Evolutionary conservation across 2,329 filamentous ascomycete species (phyloP).

Genomic region (Clarireedia homoeocarpa): DNA sequence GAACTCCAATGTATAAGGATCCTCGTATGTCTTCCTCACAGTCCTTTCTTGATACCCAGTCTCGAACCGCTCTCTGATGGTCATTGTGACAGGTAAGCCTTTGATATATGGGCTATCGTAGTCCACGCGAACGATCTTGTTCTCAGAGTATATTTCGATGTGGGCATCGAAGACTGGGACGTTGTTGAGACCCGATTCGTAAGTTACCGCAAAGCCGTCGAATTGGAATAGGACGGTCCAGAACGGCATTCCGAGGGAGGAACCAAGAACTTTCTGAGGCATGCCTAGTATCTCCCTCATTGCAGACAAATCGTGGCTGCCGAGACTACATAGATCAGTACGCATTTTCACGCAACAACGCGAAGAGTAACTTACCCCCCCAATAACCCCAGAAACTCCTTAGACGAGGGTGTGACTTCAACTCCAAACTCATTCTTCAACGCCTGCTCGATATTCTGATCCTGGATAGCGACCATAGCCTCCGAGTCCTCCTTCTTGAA

Average conservation of each 20-base stretch:
- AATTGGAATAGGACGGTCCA: conserved; percentile 40
- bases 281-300: conserved; percentile 44
- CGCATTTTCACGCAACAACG: not conserved
- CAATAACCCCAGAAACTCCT: conserved; percentile 5
- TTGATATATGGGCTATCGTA: conserved; percentile 54
- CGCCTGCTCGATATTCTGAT: conserved; percentile 85
- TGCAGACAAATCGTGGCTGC: conserved; percentile 45
- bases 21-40: conserved; percentile 35
- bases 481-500: conserved; percentile 24
- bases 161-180: conserved; percentile 47
- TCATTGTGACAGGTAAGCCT: conserved; percentile 37
- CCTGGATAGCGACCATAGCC: conserved; percentile 47
- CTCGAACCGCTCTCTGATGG: conserved; percentile 33
- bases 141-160: conserved; percentile 43
- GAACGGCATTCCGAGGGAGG: conserved; percentile 36
- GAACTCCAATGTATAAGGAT: conserved; percentile 34
- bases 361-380: not conserved
- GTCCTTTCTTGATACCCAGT: conserved; percentile 11
- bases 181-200: conserved; percentile 47
- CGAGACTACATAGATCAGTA: conserved; percentile 35
- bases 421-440: conserved; percentile 62
- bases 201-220: conserved; percentile 42
- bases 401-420: not conserved
- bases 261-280: conserved; percentile 38
- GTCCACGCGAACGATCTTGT: conserved; percentile 46